These are phyloP conservation scores for Crithidia expoeki DNA, from an alignment of 208 protist species.

Conservation along the genomic window DNA sequence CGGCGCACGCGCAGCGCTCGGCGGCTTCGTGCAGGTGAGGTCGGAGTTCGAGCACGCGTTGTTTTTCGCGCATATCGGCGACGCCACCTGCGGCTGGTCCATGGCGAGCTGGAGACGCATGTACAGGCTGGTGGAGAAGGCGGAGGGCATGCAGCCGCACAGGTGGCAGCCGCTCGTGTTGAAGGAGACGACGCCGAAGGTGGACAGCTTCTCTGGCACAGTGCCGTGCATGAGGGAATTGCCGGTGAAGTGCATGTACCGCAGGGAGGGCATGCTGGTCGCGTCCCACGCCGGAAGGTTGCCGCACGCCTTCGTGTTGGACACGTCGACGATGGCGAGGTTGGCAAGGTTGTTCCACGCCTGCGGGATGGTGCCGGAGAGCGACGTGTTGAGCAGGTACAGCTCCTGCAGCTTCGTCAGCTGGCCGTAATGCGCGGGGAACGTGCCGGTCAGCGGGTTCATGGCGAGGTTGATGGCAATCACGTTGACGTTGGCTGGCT, in stretches of 20 bases:
- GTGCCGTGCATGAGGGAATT: constrained; percentile 36
- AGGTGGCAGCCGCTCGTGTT: constrained; percentile 28
- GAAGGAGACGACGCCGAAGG: constrained; percentile 26
- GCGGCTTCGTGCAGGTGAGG: constrained; percentile 7
- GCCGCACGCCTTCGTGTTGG: constrained; percentile 45
- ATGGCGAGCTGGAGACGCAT: constrained; percentile 14
- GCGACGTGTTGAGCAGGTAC: constrained; percentile 30
- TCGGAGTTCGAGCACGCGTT: constrained; percentile 23
- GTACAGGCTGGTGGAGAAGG: constrained; percentile 13
- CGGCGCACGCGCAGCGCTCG: constrained; percentile 5
- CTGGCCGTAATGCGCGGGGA: constrained; percentile 36
- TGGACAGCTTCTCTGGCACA: constrained; percentile 30
- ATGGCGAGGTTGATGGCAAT: constrained; percentile 35
- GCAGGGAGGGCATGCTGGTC: constrained; percentile 25
- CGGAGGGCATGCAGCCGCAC: constrained; percentile 39
- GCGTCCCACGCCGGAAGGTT: constrained; percentile 38
- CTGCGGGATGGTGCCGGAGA: constrained; percentile 42
- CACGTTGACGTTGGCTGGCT: constrained; percentile 28
- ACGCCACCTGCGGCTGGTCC: constrained; percentile 24
- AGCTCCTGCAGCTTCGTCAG: constrained; percentile 33
- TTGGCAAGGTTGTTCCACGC: constrained; percentile 35
- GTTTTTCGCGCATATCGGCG: constrained; percentile 15
- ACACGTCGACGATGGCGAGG: constrained; percentile 32
- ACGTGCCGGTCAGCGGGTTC: constrained; percentile 33
- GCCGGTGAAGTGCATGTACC: constrained; percentile 28